Conservation (phyloP, 148 eudicot genomes). For the Diospyros kaki region DNA sequence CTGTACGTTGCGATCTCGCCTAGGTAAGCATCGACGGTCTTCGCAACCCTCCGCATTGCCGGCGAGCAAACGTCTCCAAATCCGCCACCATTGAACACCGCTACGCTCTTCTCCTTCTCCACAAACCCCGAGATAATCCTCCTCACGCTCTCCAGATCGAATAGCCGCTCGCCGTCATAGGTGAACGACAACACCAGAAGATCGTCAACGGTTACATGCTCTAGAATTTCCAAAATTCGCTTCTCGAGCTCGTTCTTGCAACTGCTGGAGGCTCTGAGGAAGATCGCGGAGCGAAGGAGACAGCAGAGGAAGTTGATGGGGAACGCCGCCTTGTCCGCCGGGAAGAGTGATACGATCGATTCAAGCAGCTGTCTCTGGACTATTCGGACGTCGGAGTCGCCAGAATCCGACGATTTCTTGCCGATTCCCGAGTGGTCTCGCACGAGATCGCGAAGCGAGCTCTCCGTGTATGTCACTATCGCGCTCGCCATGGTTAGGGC, state of each 20-base stretch:
- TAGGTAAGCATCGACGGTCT: constrained; percentile 79
- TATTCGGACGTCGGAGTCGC: constrained; percentile 32
- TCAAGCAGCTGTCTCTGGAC: constrained; percentile 50
- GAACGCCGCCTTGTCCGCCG: constrained; percentile 63
- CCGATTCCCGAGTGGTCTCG: constrained; percentile 67
- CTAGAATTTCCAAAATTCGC: constrained; percentile 58
- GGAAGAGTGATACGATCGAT: constrained; percentile 55
- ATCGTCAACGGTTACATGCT: constrained; percentile 84
- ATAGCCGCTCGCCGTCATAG: constrained; percentile 69
- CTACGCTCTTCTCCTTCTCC: constrained; percentile 77
- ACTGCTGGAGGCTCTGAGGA: constrained; percentile 39
- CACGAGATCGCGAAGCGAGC: constrained; percentile 58
- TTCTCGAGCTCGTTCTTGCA: constrained; percentile 74
- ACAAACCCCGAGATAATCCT: constrained; percentile 69
- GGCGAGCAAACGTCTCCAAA: constrained; percentile 62
- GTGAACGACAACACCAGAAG: constrained; percentile 64
- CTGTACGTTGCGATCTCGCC: constrained; percentile 67
- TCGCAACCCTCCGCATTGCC: constrained; percentile 66
- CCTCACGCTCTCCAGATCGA: constrained; percentile 87
- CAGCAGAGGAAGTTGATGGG: constrained; percentile 79
- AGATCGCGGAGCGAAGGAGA: constrained; percentile 65
- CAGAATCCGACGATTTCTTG: constrained; percentile 16
- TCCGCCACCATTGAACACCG: constrained; percentile 78
- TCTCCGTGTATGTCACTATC: constrained; percentile 68
- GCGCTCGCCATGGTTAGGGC: constrained; percentile 61